A percentile compares a stretch with the other conserved stretches of the same genome.
phyloP scores from a whole-genome alignment of 1,284 basidiomycete species.

The Exobasidium rhododendri region DNA sequence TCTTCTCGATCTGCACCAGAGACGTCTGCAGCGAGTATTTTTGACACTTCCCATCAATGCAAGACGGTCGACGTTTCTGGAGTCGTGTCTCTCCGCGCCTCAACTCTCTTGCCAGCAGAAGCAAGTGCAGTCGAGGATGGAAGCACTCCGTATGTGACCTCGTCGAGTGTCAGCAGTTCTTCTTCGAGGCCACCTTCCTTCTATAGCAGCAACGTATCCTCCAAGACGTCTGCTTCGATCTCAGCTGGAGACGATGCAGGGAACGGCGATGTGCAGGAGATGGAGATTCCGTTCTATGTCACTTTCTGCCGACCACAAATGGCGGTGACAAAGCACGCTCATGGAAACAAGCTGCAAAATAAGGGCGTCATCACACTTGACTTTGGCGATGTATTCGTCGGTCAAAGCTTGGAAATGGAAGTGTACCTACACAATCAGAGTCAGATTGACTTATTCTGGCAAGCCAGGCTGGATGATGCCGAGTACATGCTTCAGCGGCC shows the following conservation, averaged over 20 bases:
- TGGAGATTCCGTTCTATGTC: conserved; percentile 32
- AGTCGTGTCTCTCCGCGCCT: neutral
- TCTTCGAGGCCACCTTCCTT: conserved; percentile 33
- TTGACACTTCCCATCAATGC: neutral
- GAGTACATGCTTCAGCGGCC: conserved; percentile 41
- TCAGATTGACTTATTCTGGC: conserved; percentile 49
- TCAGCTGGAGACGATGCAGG: neutral
- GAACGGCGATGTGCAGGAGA: conserved; percentile 28
- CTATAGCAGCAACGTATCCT: conserved; percentile 27
- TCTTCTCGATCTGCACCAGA: conserved; percentile 1
- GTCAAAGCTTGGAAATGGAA: conserved; percentile 30
- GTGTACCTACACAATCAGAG: conserved; percentile 38
- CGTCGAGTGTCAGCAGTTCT: conserved; percentile 19
- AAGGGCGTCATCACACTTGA: conserved; percentile 37
- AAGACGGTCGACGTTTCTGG: neutral
- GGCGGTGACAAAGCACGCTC: conserved; percentile 3
- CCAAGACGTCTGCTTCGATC: conserved; percentile 25
- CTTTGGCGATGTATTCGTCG: conserved; percentile 51
- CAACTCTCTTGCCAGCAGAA: neutral
- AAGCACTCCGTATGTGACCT: neutral
- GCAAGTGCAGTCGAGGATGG: neutral
- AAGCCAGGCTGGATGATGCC: conserved; percentile 43
- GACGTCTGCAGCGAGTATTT: neutral
- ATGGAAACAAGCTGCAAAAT: neutral
- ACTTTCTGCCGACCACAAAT: conserved; percentile 34